Evolutionary conservation across 2,329 filamentous ascomycete genomes (phyloP), one percentile per base, ranked within the genome.

Genomic region (Fusarium lateritium): DNA sequence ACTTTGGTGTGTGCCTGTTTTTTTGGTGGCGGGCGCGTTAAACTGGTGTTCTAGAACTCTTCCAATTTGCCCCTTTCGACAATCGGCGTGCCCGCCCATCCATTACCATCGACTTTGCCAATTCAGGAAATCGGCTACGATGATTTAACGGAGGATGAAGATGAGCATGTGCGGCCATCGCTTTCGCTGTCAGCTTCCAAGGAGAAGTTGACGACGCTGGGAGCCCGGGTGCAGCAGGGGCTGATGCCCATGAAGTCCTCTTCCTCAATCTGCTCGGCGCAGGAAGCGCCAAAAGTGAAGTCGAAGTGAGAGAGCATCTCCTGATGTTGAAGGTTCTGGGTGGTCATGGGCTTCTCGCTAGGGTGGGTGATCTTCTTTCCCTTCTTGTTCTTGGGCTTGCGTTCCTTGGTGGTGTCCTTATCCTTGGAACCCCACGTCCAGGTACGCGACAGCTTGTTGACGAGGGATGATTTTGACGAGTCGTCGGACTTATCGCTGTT

Each of bases 301-400:
- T 78, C 81, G 76, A 83, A 85, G 57, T 80, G 75, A 60, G 78
- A 78, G 38, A 86, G 77, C 74, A 83, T 78, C 75, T 84, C 80
- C 71, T 84, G 83, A 70, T 85, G 81, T 56, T 78, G 77, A 19
- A 84, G 76, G 73, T 85, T 84, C 53, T 81, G 78, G 57, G 79
- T 77, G 10, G 81, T 84, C 50, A 84, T 76, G 26, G 82, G 81
- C 69, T 80, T 78, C 74, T 84, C 81, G 75, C 81, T 80, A 8
- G 83, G 82, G 70, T 85, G 82, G 19, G 75, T 58, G 49, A 66
- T 65, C 45, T 69, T 62, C 62, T 63, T 70, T 43, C 67, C 66
- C 63, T 73, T 75, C 61, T 70, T 73, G 65, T 61, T 74, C 72
- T 76, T 77, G 42, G 68, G 60, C 62, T 75, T 76, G 50, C 74